Evolutionary conservation across 2,329 filamentous ascomycete species (phyloP).

Genomic region (Ophiosphaerella narmari): DNA sequence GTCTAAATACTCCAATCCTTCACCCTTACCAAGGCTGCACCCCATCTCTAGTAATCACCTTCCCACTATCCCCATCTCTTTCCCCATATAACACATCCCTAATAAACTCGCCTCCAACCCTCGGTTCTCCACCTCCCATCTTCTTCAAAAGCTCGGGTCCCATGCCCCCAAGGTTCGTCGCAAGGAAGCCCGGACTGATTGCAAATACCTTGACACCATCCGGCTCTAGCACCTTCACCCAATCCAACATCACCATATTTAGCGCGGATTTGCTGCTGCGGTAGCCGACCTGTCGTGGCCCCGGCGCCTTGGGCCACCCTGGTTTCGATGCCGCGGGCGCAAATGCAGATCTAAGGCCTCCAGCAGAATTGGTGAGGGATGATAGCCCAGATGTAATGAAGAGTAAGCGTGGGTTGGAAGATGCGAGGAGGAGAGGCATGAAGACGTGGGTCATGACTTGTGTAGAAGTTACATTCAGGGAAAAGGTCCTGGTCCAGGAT

Average conservation of each 20-base stretch:
- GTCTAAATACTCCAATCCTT: too few species aligned
- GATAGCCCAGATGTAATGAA: conserved; percentile 49
- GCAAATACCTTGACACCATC: conserved; percentile 44
- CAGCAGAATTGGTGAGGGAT: conserved; percentile 27
- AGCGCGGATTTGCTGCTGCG: conserved; percentile 50
- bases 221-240: conserved; percentile 28
- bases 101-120: conserved; percentile 27
- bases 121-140: background rate
- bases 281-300: conserved; percentile 37
- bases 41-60: conserved; percentile 37
- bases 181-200: conserved; percentile 51
- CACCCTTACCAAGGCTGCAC: conserved; percentile 42
- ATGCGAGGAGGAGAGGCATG: conserved; percentile 44
- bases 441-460: conserved; percentile 37
- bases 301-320: conserved; percentile 53
- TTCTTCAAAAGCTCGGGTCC: conserved; percentile 13
- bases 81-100: conserved; percentile 45
- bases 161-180: conserved; percentile 45
- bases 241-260: conserved; percentile 55
- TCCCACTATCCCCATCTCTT: conserved; percentile 45
- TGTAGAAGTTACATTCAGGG: conserved; percentile 45
- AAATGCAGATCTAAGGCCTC: conserved; percentile 24
- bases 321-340: conserved; percentile 16
- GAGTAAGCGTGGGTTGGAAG: conserved; percentile 38
- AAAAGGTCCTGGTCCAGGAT: conserved; percentile 38